Evolutionary conservation across 2,329 filamentous ascomycete species (phyloP).

Genomic region (Ophiostoma triangulosporum): DNA sequence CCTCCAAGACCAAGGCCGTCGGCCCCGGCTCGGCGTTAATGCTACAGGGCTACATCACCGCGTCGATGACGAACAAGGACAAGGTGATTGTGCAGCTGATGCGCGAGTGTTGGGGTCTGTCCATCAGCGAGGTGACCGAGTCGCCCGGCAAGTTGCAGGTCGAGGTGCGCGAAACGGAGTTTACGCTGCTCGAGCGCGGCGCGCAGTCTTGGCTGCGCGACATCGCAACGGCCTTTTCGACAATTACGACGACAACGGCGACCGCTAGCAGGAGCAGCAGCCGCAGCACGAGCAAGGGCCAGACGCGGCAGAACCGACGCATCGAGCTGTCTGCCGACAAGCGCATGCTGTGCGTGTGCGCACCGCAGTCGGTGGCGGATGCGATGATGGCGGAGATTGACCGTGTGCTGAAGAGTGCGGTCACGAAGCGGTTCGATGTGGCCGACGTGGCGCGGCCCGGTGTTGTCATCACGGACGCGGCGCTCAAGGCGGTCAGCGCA

Average conservation of each 20-base stretch:
- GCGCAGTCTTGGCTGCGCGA: constrained; percentile 22
- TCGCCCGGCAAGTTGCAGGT: constrained; percentile 28
- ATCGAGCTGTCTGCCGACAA: constrained; percentile 23
- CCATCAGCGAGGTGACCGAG: constrained; percentile 30
- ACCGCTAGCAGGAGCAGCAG: constrained; percentile 17
- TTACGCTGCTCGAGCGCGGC: constrained; percentile 30
- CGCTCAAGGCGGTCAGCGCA: constrained; percentile 24
- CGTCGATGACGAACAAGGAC: constrained; percentile 24
- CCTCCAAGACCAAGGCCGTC: not conserved
- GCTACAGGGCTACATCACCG: constrained; percentile 8
- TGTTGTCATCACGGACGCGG: not conserved
- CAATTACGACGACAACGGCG: constrained; percentile 1
- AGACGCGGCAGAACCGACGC: constrained; percentile 13
- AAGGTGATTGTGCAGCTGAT: constrained; percentile 30
- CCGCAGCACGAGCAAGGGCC: constrained; percentile 18
- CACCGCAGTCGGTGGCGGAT: constrained; percentile 23
- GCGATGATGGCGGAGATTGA: constrained; percentile 23
- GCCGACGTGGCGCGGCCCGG: not conserved
- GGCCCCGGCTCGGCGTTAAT: constrained; percentile 8
- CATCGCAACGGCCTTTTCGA: constrained; percentile 17
- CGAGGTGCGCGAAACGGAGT: constrained; percentile 26
- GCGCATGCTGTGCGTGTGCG: constrained; percentile 23
- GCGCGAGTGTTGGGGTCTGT: constrained; percentile 36
- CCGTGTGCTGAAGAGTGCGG: constrained; percentile 17
- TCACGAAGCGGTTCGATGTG: constrained; percentile 4